These are phyloP conservation scores for Myrica gale DNA, from an alignment of 306 rosid genomes.

Conservation along the genomic window DNA sequence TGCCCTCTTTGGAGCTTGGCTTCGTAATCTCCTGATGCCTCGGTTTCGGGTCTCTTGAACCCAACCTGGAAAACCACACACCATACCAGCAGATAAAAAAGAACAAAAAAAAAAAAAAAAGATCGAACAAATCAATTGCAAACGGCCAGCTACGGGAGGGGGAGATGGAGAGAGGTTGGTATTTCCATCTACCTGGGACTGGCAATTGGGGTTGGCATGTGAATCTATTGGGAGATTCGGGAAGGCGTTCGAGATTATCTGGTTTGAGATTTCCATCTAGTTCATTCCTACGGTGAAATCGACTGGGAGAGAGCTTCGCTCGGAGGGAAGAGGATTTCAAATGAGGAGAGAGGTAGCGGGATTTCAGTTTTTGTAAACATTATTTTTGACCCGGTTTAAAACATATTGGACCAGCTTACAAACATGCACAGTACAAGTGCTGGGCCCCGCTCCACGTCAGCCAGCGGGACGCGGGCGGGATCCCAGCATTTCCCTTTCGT, in stretches of 20 bases:
- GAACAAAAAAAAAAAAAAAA: neutral
- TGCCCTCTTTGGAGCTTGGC: conserved; percentile 10
- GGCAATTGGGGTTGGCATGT: neutral
- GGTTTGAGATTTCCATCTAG: conserved; percentile 22
- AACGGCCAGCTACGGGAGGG: neutral
- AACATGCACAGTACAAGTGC: too few species aligned
- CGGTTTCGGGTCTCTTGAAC: conserved; percentile 17
- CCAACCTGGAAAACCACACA: conserved; percentile 24
- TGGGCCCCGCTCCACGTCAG: too few species aligned
- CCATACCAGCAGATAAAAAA: neutral
- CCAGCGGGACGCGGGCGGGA: too few species aligned
- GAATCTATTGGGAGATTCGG: conserved; percentile 31
- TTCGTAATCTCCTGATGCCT: conserved; percentile 19
- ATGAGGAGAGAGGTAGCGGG: too few species aligned
- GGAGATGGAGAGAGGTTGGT: neutral
- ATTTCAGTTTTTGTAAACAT: too few species aligned
- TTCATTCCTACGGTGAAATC: too few species aligned
- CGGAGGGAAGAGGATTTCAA: too few species aligned
- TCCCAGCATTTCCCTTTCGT: too few species aligned
- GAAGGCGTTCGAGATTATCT: conserved; percentile 28
- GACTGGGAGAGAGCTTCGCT: too few species aligned
- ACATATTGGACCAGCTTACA: too few species aligned
- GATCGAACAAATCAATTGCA: neutral
- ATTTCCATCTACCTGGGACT: conserved; percentile 25
- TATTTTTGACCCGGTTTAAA: too few species aligned